Percentiles rank a stretch among this genome's conserved stretches.
Conservation (phyloP, 352 stramenopile species). For the Pythium rishiriense region DNA sequence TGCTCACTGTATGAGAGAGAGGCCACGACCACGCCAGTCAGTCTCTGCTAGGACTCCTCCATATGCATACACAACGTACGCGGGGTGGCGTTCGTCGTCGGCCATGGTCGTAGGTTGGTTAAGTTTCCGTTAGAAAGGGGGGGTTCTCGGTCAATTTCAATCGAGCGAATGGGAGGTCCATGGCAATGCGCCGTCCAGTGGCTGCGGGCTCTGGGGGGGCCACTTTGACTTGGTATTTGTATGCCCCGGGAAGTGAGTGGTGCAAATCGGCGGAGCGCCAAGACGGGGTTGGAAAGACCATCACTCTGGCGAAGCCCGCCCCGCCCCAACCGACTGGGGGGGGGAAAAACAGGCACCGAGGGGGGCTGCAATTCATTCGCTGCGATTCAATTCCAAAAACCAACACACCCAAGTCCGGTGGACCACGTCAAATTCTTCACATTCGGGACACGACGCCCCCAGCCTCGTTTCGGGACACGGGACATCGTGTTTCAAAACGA, state of each 20-base stretch:
- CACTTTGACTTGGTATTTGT: conserved; percentile 68
- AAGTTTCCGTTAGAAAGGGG: conserved; percentile 24
- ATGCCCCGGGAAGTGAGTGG: conserved; percentile 62
- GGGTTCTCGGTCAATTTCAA: conserved; percentile 35
- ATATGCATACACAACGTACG: conserved; percentile 22
- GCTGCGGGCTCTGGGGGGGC: conserved; percentile 17
- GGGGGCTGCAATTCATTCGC: conserved; percentile 20
- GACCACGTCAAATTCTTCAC: conserved; percentile 23
- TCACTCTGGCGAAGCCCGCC: conserved; percentile 16
- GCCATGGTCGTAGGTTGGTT: conserved; percentile 55
- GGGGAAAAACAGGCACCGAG: too few relatives aligned
- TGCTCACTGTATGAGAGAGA: too few relatives aligned
- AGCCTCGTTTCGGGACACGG: conserved; percentile 7
- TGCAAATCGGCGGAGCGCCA: conserved; percentile 6
- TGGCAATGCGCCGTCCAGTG: conserved; percentile 35
- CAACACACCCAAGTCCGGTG: conserved; percentile 5
- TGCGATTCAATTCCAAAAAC: conserved; percentile 31
- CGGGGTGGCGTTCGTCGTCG: conserved; percentile 77
- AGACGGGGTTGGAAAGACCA: conserved; percentile 9
- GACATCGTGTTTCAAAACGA: conserved; percentile 11
- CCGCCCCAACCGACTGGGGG: not conserved
- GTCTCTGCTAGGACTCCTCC: too few relatives aligned
- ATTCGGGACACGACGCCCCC: too few relatives aligned
- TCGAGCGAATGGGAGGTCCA: conserved; percentile 40
- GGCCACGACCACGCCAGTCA: too few relatives aligned